Conservation (phyloP, 257 asterid species). For the Solanum ossicruentum region DNA sequence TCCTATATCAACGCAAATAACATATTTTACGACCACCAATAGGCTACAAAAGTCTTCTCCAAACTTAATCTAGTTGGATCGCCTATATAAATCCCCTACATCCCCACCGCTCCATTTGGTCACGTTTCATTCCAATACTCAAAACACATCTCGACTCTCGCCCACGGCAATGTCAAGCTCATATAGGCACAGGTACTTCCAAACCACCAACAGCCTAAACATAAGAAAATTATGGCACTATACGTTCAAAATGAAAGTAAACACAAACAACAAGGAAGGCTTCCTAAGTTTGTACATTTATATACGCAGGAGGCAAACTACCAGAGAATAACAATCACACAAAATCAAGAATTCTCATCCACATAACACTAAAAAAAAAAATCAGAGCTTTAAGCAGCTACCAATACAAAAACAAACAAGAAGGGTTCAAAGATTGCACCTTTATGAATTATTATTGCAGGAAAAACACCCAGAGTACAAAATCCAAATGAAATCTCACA, state of each 20-base stretch:
- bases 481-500: background rate
- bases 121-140: background rate
- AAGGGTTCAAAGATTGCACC: background rate
- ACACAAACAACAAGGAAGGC: background rate
- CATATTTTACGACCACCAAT: background rate
- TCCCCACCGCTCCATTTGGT: background rate
- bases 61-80: background rate
- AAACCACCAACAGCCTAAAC: background rate
- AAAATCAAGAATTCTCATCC: background rate
- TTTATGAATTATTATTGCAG: background rate
- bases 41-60: background rate
- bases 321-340: background rate
- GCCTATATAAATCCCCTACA: background rate
- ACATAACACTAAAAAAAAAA: background rate
- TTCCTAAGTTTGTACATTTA: background rate
- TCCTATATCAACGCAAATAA: background rate
- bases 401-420: background rate
- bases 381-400: background rate
- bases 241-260: background rate
- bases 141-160: background rate
- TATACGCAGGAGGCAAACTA: background rate
- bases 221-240: background rate
- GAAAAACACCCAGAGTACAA: background rate
- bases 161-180: background rate
- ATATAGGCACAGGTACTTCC: background rate